These are phyloP conservation scores for Zasmidium angulare DNA, from an alignment of 2,329 filamentous ascomycete species.

Conservation along the genomic window DNA sequence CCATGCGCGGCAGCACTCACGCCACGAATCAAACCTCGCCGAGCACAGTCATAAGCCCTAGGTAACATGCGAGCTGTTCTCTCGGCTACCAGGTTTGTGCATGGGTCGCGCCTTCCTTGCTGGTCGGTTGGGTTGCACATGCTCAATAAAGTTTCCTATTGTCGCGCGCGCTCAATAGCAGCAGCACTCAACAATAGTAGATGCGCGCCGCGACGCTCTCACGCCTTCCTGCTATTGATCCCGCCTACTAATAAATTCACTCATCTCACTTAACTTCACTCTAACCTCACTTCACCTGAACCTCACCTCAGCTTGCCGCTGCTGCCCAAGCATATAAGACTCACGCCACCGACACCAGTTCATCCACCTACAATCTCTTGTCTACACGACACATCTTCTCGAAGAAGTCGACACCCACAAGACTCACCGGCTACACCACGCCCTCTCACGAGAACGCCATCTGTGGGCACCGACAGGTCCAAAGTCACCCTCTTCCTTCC, in stretches of 20 bases:
- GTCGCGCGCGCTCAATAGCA: not conserved
- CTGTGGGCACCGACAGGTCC: not conserved
- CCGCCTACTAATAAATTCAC: not conserved
- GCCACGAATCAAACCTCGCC: not conserved
- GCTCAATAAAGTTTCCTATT: not conserved
- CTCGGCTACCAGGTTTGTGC: not conserved
- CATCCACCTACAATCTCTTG: not conserved
- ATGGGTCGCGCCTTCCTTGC: not conserved
- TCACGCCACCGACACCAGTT: not conserved
- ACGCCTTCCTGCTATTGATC: not conserved
- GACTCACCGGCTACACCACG: not conserved
- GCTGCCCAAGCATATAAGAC: not conserved
- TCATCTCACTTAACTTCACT: not conserved
- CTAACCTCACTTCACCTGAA: constrained; percentile 1
- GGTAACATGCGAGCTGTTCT: not conserved
- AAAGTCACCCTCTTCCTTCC: not conserved
- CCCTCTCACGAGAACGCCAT: not conserved
- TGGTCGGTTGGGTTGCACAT: not conserved
- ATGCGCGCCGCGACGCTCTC: not conserved
- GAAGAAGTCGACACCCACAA: not conserved
- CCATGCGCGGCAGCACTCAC: not conserved
- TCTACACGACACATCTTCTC: not conserved
- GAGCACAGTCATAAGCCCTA: not conserved
- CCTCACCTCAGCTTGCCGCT: not conserved
- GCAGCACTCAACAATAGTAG: not conserved